Evolutionary conservation across 495 filamentous ascomycete genomes (phyloP).

Genomic region (Echria macrotheca): DNA sequence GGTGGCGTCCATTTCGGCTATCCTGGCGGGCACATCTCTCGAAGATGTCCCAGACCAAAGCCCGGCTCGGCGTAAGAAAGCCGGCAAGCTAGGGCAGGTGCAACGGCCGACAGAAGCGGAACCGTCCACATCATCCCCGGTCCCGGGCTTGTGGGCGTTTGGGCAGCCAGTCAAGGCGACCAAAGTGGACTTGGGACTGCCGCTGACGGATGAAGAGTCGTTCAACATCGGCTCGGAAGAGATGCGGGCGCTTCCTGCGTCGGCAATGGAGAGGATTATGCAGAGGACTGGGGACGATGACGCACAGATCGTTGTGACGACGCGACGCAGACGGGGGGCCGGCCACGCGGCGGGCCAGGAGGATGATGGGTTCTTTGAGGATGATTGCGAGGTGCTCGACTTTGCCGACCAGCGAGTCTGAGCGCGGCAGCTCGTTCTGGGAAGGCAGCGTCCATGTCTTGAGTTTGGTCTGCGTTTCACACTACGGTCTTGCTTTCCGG

Average conservation of each 20-base stretch:
- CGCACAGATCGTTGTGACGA: slow-evolving; percentile 76
- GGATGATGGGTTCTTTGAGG: slow-evolving; percentile 85
- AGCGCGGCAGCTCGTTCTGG: slow-evolving; percentile 21
- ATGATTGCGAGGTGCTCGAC: slow-evolving; percentile 88
- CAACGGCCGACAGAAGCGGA: neutral
- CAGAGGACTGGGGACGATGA: slow-evolving; percentile 59
- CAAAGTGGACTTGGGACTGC: slow-evolving; percentile 56
- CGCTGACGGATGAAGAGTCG: slow-evolving; percentile 50
- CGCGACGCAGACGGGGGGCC: slow-evolving; percentile 59
- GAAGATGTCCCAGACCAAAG: slow-evolving; percentile 20
- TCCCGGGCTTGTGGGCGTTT: slow-evolving; percentile 58
- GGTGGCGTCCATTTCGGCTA: slow-evolving; percentile 25
- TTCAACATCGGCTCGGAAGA: slow-evolving; percentile 46
- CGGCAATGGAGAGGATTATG: slow-evolving; percentile 51
- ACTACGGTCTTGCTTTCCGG: neutral
- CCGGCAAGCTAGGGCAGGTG: slow-evolving; percentile 5
- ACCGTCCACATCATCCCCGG: neutral
- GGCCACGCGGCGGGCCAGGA: slow-evolving; percentile 42
- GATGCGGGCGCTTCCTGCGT: slow-evolving; percentile 46
- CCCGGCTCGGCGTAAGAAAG: slow-evolving; percentile 17
- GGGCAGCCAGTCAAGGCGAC: slow-evolving; percentile 56
- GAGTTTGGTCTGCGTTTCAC: slow-evolving; percentile 7
- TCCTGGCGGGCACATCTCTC: slow-evolving; percentile 24
- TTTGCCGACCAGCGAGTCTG: slow-evolving; percentile 82
- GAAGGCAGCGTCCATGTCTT: neutral